phyloP scores from a whole-genome alignment of 352 stramenopile species.

The Pythium rhizo-oryzae region DNA sequence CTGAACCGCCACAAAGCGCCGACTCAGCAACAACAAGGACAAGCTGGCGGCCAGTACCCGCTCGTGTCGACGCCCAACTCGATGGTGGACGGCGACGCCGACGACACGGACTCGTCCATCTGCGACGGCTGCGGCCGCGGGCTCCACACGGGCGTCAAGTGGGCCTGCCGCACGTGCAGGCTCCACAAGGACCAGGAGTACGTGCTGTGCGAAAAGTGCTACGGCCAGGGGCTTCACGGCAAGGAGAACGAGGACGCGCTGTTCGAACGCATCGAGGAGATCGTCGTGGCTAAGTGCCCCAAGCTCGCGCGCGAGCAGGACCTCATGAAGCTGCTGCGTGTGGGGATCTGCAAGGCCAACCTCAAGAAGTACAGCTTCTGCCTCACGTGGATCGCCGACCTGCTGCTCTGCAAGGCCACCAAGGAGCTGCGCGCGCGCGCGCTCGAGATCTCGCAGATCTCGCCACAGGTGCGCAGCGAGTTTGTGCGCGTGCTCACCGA shows the following conservation, averaged over 20 bases:
- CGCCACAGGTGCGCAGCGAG: constrained; percentile 62
- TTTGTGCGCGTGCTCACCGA: constrained; percentile 68
- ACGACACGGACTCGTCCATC: constrained; percentile 45
- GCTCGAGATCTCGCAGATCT: constrained; percentile 74
- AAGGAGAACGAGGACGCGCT: constrained; percentile 68
- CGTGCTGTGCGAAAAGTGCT: constrained; percentile 77
- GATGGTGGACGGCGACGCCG: background rate
- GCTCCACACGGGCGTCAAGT: constrained; percentile 55
- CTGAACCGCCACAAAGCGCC: constrained; percentile 67
- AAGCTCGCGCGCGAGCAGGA: constrained; percentile 52
- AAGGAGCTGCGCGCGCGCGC: constrained; percentile 66
- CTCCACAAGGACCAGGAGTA: constrained; percentile 52
- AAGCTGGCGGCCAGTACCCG: constrained; percentile 20
- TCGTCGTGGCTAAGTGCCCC: constrained; percentile 65
- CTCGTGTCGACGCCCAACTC: constrained; percentile 9
- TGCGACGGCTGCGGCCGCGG: constrained; percentile 70
- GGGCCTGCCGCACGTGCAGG: constrained; percentile 67
- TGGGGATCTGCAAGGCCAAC: constrained; percentile 80
- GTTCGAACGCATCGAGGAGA: constrained; percentile 64
- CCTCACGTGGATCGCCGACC: constrained; percentile 77
- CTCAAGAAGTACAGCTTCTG: constrained; percentile 86
- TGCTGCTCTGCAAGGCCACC: constrained; percentile 63
- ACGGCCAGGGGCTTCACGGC: constrained; percentile 68
- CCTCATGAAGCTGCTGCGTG: constrained; percentile 60
- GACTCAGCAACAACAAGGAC: constrained; percentile 19